Evolutionary conservation across 345 rosid species (phyloP).

Genomic region (Citrus unshiu): DNA sequence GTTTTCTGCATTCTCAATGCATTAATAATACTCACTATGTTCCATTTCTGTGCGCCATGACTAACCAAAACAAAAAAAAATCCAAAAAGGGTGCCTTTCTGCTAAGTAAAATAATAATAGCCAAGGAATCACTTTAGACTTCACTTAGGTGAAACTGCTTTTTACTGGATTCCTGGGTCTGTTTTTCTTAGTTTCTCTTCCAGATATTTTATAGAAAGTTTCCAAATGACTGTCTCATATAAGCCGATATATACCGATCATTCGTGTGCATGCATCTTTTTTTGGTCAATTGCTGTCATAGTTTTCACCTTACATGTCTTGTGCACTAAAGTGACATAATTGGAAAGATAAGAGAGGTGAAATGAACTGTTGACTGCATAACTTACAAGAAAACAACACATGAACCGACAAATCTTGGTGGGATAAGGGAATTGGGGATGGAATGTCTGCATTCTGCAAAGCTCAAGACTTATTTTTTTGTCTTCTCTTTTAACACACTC

Average conservation of each 20-base stretch:
- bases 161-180: slow-evolving; percentile 42
- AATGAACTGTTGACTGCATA: slow-evolving; percentile 18
- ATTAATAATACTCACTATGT: not conserved
- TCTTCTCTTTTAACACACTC: slow-evolving; percentile 23
- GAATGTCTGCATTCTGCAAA: slow-evolving; percentile 23
- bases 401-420: slow-evolving; percentile 52
- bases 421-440: slow-evolving; percentile 30
- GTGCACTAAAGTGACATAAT: slow-evolving; percentile 5
- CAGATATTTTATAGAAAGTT: not conserved
- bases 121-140: slow-evolving; percentile 19
- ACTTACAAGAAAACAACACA: slow-evolving; percentile 13
- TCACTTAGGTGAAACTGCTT: slow-evolving; percentile 27
- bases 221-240: not conserved
- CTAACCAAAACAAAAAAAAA: not conserved
- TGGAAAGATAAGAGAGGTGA: slow-evolving; percentile 6
- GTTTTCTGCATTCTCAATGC: slow-evolving; percentile 23
- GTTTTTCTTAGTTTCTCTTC: not conserved
- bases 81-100: not conserved
- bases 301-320: not conserved
- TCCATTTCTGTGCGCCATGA: slow-evolving; percentile 14
- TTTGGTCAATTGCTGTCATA: not conserved
- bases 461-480: slow-evolving; percentile 32
- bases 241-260: not conserved
- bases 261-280: not conserved
- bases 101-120: slow-evolving; percentile 5